Percentiles rank a stretch among this genome's conserved stretches.
Evolutionary conservation across 1,284 basidiomycete genomes (phyloP).

Genomic region (Pseudozyma sp.): DNA sequence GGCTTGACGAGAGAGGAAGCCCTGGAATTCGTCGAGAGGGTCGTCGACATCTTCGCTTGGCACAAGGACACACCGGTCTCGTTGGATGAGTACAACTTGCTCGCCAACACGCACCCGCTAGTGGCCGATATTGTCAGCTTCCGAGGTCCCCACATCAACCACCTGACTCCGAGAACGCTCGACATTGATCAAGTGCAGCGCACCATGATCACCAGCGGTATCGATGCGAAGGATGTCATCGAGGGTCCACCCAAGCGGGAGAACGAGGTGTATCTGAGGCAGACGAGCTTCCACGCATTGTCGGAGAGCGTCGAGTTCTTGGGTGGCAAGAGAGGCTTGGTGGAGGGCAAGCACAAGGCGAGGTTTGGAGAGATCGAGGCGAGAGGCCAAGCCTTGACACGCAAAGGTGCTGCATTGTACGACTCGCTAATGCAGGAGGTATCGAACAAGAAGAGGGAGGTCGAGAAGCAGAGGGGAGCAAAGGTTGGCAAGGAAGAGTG

Average conservation of each 20-base stretch:
- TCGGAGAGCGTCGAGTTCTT: conserved; percentile 69
- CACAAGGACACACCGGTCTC: conserved; percentile 68
- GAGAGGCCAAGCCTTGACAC: conserved; percentile 70
- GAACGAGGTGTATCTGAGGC: conserved; percentile 70
- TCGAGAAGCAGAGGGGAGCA: conserved; percentile 29
- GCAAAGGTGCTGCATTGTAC: conserved; percentile 60
- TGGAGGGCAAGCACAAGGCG: conserved; percentile 68
- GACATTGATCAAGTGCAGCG: conserved; percentile 70
- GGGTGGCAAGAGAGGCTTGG: conserved; percentile 19
- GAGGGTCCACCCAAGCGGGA: conserved; percentile 68
- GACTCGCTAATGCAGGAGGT: conserved; percentile 53
- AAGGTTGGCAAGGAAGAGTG: conserved; percentile 42
- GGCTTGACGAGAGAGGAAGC: conserved; percentile 14
- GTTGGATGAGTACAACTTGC: conserved; percentile 63
- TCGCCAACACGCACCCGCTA: conserved; percentile 68
- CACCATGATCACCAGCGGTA: conserved; percentile 68
- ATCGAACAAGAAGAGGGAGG: conserved; percentile 61
- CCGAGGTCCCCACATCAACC: conserved; percentile 71
- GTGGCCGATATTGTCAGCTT: conserved; percentile 71
- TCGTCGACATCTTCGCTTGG: conserved; percentile 70
- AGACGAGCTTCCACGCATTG: conserved; percentile 70
- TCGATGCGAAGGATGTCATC: conserved; percentile 70
- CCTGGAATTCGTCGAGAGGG: conserved; percentile 65
- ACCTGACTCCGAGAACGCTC: conserved; percentile 70
- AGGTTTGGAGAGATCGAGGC: conserved; percentile 72